phyloP scores from a whole-genome alignment of 352 stramenopile genomes.

The Globisporangium irregulare region DNA sequence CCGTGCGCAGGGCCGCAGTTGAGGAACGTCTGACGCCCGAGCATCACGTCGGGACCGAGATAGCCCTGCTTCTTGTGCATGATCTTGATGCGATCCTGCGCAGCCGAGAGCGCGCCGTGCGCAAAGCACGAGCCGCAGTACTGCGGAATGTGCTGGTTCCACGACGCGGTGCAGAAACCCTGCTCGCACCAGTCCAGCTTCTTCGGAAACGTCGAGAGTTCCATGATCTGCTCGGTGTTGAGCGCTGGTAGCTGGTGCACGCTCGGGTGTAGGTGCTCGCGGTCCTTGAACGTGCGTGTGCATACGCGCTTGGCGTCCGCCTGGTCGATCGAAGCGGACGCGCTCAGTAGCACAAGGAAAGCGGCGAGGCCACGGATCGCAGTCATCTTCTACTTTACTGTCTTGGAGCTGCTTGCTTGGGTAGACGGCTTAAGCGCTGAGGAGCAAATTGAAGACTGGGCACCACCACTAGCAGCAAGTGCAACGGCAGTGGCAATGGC shows the following conservation, averaged over 20 bases:
- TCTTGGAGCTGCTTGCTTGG: neutral
- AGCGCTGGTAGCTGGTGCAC: slow-evolving; percentile 30
- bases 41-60: slow-evolving; percentile 49
- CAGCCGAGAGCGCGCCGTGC: slow-evolving; percentile 51
- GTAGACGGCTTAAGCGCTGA: neutral
- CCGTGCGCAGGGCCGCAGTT: slow-evolving; percentile 58
- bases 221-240: slow-evolving; percentile 28
- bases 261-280: slow-evolving; percentile 40
- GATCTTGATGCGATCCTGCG: slow-evolving; percentile 72
- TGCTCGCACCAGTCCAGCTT: slow-evolving; percentile 87
- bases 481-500: neutral
- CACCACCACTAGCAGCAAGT: neutral
- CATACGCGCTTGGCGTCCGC: slow-evolving; percentile 38
- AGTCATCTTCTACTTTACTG: slow-evolving; percentile 4
- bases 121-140: slow-evolving; percentile 80
- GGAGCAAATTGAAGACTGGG: slow-evolving; percentile 9
- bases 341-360: slow-evolving; percentile 7
- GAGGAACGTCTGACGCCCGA: slow-evolving; percentile 57
- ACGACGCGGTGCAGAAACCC: slow-evolving; percentile 56
- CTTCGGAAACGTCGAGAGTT: slow-evolving; percentile 40
- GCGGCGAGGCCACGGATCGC: neutral
- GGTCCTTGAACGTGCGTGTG: slow-evolving; percentile 41
- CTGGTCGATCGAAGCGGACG: neutral
- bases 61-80: slow-evolving; percentile 39
- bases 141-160: slow-evolving; percentile 69